These are phyloP conservation scores for Casaregolazyma lundiana DNA, from an alignment of 1,139 yeast genomes.

Conservation along the genomic window DNA sequence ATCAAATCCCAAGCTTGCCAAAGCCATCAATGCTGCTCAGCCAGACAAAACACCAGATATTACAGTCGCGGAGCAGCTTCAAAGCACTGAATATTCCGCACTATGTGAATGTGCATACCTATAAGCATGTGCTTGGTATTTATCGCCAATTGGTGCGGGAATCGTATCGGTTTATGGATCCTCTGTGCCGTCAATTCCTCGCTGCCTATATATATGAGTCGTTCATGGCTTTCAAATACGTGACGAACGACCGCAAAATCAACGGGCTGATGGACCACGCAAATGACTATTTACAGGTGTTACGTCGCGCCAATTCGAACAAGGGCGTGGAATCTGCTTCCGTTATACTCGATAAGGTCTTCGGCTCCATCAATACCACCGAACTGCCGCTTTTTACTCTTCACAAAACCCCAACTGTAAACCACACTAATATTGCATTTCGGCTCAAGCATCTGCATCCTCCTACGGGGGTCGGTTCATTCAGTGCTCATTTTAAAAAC, in stretches of 20 bases:
- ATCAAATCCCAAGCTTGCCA: slow-evolving; percentile 17
- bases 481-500: slow-evolving; percentile 13
- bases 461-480: slow-evolving; percentile 14
- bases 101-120: slow-evolving; percentile 15
- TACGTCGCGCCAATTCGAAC: slow-evolving; percentile 16
- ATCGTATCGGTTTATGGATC: slow-evolving; percentile 19
- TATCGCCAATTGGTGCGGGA: slow-evolving; percentile 19
- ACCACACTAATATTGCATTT: slow-evolving; percentile 10
- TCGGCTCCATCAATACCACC: slow-evolving; percentile 13
- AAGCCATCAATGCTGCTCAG: neutral
- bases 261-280: slow-evolving; percentile 17
- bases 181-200: slow-evolving; percentile 22
- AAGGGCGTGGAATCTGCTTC: slow-evolving; percentile 13
- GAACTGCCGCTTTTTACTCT: slow-evolving; percentile 22
- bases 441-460: slow-evolving; percentile 17
- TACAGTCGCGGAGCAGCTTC: slow-evolving; percentile 8
- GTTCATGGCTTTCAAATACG: slow-evolving; percentile 21
- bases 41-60: neutral
- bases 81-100: slow-evolving; percentile 21
- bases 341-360: slow-evolving; percentile 17
- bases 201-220: slow-evolving; percentile 18
- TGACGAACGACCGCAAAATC: slow-evolving; percentile 15
- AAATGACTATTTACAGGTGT: slow-evolving; percentile 10
- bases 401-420: slow-evolving; percentile 6
- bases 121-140: slow-evolving; percentile 14